Percentiles rank a stretch among this genome's conserved stretches.
These are phyloP conservation scores for Musa schizocarpa DNA, from an alignment of 176 grass and related monocot species.

Conservation along the genomic window DNA sequence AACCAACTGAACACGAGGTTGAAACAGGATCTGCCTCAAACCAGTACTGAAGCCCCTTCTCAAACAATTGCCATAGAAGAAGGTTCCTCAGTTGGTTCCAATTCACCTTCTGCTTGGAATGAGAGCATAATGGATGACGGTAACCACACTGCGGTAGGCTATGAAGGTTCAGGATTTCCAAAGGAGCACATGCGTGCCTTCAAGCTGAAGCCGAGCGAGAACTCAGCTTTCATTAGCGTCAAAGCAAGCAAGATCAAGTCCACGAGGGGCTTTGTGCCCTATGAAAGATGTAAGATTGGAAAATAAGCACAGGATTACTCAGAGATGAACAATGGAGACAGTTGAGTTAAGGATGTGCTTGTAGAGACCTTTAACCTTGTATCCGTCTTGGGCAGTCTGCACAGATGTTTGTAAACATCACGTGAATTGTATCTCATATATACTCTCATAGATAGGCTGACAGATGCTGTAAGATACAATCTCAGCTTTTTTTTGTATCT, in stretches of 20 bases:
- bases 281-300: conserved; percentile 41
- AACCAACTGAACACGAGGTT: too few species aligned
- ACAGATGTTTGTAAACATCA: background rate
- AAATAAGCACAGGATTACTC: background rate
- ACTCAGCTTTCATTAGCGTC: background rate
- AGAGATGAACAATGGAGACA: background rate
- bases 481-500: too few species aligned
- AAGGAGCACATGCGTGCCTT: too few species aligned
- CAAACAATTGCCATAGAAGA: too few species aligned
- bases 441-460: background rate
- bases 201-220: too few species aligned
- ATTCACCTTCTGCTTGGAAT: background rate
- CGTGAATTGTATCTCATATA: background rate
- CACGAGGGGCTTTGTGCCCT: conserved; percentile 42
- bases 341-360: background rate
- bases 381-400: background rate
- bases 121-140: background rate
- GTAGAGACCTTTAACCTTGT: background rate
- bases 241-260: conserved; percentile 14
- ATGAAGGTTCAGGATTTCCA: too few species aligned
- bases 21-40: too few species aligned
- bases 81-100: too few species aligned
- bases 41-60: too few species aligned
- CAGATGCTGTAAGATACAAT: background rate
- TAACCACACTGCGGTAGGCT: too few species aligned